Base-by-base conservation (phyloP, 2,329 filamentous ascomycete genomes). In the Neopestalotiopsis rosae region DNA sequence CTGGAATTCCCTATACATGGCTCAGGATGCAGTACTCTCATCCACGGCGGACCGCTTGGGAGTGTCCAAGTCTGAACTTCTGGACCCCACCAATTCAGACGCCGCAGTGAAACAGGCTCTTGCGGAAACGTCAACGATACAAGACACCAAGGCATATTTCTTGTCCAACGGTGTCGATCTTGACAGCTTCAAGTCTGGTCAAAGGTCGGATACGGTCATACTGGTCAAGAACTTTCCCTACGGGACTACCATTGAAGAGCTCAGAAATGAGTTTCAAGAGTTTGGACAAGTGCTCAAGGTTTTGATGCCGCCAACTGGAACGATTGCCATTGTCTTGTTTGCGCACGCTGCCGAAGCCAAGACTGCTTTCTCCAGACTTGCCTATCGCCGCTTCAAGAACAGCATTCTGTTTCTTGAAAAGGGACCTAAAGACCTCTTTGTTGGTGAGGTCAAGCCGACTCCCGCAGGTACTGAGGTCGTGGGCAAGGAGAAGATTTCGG, bases 1-100 rank as follows among this genome's bases (percentile, higher is more conserved):
- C 79, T 99, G 96, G 96, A 99, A 99, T 84, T 95, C 95, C n/a
- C 85, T 99, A n/a, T 99, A 96, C 81, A 97, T 99, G 93, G 98
- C 92, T 81, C 92, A 94, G 82, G 95, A 99, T 83, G 94, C 96
- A 65, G 94, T 99, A 66, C 95, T 98, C 81, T 90, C 93, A 63
- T 97, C 95, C 5, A 90, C 97, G 70, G 94, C 96, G 62, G 90
- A 91, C 77, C 92, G 95, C 67, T 86, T 99, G 68, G 95, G 95
- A 61, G 89, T 99, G 68, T 92, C 92, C 67, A 99, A 99, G 84
- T 91, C 94, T 12, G 94, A 97, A 75, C 83, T 99, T 68, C 86
- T 99, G 61, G 95, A 99, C 81, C 96, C 95, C n/a, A 97, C 95
- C 4, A 97, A 94, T 69, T 91, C 95, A 68, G 94, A 98, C 81